Evolutionary conservation across 805 yeast species (phyloP), one percentile per base, ranked within the genome.

Genomic region (Lipomyces kockii): DNA sequence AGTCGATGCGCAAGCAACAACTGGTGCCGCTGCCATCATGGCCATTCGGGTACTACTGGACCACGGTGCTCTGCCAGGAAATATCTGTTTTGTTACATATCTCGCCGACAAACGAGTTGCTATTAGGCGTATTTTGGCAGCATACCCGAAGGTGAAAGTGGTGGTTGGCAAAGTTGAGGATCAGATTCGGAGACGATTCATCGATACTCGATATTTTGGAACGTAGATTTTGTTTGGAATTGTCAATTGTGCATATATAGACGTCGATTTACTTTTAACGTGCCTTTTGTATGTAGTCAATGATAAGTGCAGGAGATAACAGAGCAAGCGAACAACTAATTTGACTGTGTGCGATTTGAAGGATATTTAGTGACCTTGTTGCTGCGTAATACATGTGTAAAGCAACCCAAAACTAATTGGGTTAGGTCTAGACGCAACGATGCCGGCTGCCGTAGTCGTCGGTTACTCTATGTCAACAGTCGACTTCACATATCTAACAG

Each of bases 21-120:
- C 97, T 37, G 99, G 98, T 1, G 97, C 97, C 0, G 97, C 97
- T 0, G 88, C 93, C 1, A 89, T 92, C 55, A 95, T 94, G 98
- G 97, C 98, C 0, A 86, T 91, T 57, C 95, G 92, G 73, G 92
- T 94, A 2, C 80, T 94, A 60, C 72, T 90, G 17, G 98, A 94
- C 75, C 96, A 94, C 76, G 89, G 88, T 6, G 88, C 91, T 27
- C 73, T 77, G 8, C 83, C 85, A 60, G 79, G 82, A 37, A 84
- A 89, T 71, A 89, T 95, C 27, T 84, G 88, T 1, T 81, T 92
- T 63, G 87, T 92, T 12, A 80, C 89, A 4, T 90, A 90, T 74
- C 77, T 89, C 62, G 90, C 92, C n/a, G 68, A 68, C 20, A 87
- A 96, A 0, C 95, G 89, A 72, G 81, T 86, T 49, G 97, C 97